Percentiles rank a stretch among this genome's conserved stretches.
Conservation (phyloP, 441 rosid species). For the Erodium trifolium region DNA sequence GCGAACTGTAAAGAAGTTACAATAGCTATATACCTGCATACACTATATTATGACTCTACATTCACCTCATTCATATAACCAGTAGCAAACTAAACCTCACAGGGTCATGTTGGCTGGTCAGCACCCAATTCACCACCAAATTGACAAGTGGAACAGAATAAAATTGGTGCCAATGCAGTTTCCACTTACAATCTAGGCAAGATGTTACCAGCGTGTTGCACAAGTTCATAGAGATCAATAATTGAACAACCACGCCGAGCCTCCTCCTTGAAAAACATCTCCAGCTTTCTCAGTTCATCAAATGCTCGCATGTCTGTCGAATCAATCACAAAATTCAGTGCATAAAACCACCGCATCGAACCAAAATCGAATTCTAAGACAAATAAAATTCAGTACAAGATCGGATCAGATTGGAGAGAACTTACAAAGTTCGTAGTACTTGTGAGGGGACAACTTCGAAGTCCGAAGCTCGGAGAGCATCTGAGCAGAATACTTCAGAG, state of each 20-base stretch:
- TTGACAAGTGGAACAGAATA: neutral
- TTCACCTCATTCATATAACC: too few species aligned
- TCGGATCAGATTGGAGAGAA: conserved; percentile 16
- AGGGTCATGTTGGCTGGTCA: too few species aligned
- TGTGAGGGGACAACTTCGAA: conserved; percentile 92
- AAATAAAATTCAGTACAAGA: neutral
- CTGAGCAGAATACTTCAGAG: conserved; percentile 95
- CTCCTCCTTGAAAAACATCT: conserved; percentile 90
- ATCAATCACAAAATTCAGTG: conserved; percentile 13
- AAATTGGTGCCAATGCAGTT: conserved; percentile 5
- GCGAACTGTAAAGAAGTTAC: neutral
- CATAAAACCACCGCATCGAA: conserved; percentile 1
- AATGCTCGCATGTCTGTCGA: conserved; percentile 85
- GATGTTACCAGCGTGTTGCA: conserved; percentile 96
- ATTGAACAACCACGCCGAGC: conserved; percentile 87
- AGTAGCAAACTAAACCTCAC: too few species aligned
- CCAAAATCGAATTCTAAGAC: too few species aligned
- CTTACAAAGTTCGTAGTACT: conserved; percentile 92
- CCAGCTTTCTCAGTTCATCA: conserved; percentile 93
- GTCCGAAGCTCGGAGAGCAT: conserved; percentile 97
- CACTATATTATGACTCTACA: neutral
- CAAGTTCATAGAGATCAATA: conserved; percentile 90
- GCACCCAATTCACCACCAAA: neutral
- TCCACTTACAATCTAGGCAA: conserved; percentile 82
- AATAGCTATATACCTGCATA: neutral